Base-by-base conservation (phyloP, 2,329 filamentous ascomycete genomes). In the Fusarium haematococcum region DNA sequence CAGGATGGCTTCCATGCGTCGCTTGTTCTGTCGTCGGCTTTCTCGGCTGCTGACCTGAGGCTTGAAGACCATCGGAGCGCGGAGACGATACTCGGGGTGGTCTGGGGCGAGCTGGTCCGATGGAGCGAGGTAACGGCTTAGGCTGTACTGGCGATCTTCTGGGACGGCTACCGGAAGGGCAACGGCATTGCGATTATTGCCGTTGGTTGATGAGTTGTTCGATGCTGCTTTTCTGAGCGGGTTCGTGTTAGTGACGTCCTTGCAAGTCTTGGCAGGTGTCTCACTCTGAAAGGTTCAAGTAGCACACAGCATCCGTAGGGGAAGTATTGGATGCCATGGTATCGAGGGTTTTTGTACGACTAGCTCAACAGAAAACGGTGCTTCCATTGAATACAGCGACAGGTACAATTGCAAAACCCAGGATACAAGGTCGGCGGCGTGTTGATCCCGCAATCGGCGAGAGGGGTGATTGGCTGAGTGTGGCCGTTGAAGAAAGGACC, bases 71-170 rank as follows among this genome's bases (percentile, higher is more conserved):
- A 68, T 65, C 13, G 70, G 70, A 20, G 35, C 65, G 56, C 72
- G 72, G 25, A 73, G 70, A 50, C 39, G 32, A 30, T 41, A 66
- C 23, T 75, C 72, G 20, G 59, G 65, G 50, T 75, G 72, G 43
- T 43, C 59, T 25, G 33, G 41, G 18, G 64, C 37, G 7, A 73
- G 32, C 27, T 59, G 25, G 18, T 59, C 50, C 23, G 23, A 14
- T 20, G 32, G 67, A n/a, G 45, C 33, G 4, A 62, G n/a, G 63
- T 71, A 73, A 18, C 72, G 72, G 25, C 37, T 43, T 23, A 75
- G 39, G 23, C 20, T 59, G 32, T 75, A 73, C 30, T 45, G 39
- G 20, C 10, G 56, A 41, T 68, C 67, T 50, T 61, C 54, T 18
- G 64, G 64, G 27, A 68, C 64, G 6, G 59, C 14, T 16, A 27